Percentiles rank a stretch among this genome's conserved stretches.
phyloP scores from a whole-genome alignment of 805 yeast species.

The Kazachstania taianensis region DNA sequence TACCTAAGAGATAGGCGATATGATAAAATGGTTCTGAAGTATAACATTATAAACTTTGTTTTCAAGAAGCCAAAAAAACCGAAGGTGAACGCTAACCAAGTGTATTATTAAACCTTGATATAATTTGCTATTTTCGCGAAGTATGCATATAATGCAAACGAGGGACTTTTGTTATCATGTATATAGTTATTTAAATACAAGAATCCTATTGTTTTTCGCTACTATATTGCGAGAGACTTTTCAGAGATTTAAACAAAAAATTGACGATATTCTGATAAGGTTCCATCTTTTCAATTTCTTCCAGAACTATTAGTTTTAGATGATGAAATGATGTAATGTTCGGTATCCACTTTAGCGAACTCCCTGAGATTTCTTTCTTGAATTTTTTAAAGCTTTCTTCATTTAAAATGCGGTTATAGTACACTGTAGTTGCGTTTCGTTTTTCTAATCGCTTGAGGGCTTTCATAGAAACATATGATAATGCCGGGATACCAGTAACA shows the following conservation, averaged over 20 bases:
- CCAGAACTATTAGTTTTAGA: conserved; percentile 36
- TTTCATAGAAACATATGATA: conserved; percentile 11
- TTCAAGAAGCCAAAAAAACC: conserved; percentile 7
- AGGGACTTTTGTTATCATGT: too few relatives aligned
- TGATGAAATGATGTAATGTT: conserved; percentile 31
- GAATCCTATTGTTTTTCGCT: background rate
- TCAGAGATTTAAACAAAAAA: conserved; percentile 44
- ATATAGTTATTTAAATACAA: too few relatives aligned
- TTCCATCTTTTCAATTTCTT: conserved; percentile 21
- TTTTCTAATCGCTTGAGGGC: conserved; percentile 10
- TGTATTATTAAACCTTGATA: background rate
- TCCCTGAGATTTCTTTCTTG: conserved; percentile 1
- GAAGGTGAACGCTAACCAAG: background rate
- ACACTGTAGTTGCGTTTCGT: conserved; percentile 1
- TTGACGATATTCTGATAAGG: conserved; percentile 43
- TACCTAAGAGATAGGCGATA: conserved; percentile 35
- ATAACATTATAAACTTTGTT: conserved; percentile 38
- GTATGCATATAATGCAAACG: too few relatives aligned
- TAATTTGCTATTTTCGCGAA: too few relatives aligned
- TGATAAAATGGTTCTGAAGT: conserved; percentile 47
- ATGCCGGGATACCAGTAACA: conserved; percentile 19
- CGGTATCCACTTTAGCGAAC: conserved; percentile 9
- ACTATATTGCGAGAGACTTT: conserved; percentile 33
- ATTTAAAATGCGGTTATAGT: conserved; percentile 9
- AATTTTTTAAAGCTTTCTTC: conserved; percentile 19